Evolutionary conservation across 129 eudicot genomes (phyloP).

Genomic region (Tagetes patula): DNA sequence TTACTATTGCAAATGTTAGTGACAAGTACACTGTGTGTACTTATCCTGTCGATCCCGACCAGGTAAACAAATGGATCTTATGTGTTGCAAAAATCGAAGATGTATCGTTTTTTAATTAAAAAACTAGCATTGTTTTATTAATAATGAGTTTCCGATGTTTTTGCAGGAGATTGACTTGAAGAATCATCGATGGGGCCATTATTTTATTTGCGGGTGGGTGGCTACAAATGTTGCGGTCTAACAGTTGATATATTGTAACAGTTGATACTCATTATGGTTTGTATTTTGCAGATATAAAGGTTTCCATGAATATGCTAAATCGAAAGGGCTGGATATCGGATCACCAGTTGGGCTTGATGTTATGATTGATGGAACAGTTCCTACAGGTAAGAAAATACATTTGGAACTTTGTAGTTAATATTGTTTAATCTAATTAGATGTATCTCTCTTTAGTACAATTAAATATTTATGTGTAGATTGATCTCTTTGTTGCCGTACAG

Average conservation of each 20-base stretch:
- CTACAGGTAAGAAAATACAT: constrained; percentile 58
- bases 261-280: constrained; percentile 19
- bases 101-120: background rate
- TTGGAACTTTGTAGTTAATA: background rate
- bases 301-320: constrained; percentile 74
- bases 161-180: constrained; percentile 87
- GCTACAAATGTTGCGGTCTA: background rate
- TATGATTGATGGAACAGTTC: constrained; percentile 93
- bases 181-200: constrained; percentile 98
- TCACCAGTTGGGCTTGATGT: constrained; percentile 88
- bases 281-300: constrained; percentile 81
- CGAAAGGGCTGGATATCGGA: constrained; percentile 65
- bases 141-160: background rate
- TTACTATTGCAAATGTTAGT: constrained; percentile 78
- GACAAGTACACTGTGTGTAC: constrained; percentile 83
- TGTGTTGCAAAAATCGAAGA: constrained; percentile 16
- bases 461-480: background rate
- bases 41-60: constrained; percentile 84
- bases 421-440: background rate
- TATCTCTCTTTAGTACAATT: background rate
- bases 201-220: constrained; percentile 93
- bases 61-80: constrained; percentile 49
- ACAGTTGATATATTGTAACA: background rate
- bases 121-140: background rate
- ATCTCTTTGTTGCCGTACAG: constrained; percentile 35